Conservation (phyloP, 768 basidiomycete species). For the Suillus placidus region DNA sequence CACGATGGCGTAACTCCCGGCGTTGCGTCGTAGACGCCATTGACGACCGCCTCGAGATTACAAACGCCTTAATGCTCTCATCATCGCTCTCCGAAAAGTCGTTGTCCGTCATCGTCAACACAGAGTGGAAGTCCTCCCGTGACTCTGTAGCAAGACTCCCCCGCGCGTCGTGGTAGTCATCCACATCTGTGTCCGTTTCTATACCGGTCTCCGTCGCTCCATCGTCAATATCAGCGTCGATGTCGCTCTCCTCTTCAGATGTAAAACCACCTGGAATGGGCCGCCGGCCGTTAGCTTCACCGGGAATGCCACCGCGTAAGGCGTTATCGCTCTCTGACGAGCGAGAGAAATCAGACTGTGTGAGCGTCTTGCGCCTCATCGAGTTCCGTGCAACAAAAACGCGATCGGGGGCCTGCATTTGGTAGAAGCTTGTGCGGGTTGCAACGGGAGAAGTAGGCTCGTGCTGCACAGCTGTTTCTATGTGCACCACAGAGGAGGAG, state of each 20-base stretch:
- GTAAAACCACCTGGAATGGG: conserved; percentile 25
- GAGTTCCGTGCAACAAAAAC: conserved; percentile 24
- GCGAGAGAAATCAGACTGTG: conserved; percentile 45
- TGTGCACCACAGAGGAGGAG: conserved; percentile 28
- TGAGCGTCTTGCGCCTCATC: conserved; percentile 46
- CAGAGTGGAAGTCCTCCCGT: conserved; percentile 75
- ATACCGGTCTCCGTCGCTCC: conserved; percentile 61
- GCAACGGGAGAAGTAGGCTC: conserved; percentile 30
- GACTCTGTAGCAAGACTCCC: conserved; percentile 72
- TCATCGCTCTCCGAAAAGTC: conserved; percentile 61
- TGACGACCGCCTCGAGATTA: conserved; percentile 39
- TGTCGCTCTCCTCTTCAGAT: conserved; percentile 33
- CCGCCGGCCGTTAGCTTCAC: neutral
- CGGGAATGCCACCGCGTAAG: conserved; percentile 34
- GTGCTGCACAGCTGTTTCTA: conserved; percentile 57
- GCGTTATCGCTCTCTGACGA: conserved; percentile 41
- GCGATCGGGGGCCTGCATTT: conserved; percentile 28
- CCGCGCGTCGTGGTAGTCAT: conserved; percentile 77
- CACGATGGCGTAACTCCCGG: conserved; percentile 10
- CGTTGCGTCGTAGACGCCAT: conserved; percentile 26
- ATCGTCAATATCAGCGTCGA: conserved; percentile 46
- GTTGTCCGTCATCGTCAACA: conserved; percentile 69
- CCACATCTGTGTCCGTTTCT: conserved; percentile 67
- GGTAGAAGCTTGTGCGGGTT: conserved; percentile 36
- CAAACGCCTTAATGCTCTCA: conserved; percentile 78